Conservation (phyloP, 2,329 filamentous ascomycete species). For the Aspergillus aculeatinus region DNA sequence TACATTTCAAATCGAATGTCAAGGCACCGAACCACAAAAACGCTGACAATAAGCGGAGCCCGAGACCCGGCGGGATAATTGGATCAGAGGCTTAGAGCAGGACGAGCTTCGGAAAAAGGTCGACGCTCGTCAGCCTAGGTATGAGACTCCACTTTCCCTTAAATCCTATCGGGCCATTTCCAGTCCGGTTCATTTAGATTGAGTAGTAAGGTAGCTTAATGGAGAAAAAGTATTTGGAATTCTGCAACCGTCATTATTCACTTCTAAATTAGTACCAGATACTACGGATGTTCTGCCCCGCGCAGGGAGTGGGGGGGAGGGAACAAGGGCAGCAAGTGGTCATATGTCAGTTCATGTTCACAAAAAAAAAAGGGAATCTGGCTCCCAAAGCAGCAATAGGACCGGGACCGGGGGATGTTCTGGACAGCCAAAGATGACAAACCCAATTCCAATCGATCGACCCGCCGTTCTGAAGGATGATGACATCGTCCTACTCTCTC, state of each 20-base stretch:
- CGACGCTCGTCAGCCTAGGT: neutral
- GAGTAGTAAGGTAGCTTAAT: neutral
- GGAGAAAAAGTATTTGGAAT: neutral
- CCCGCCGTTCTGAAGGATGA: neutral
- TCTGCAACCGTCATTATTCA: neutral
- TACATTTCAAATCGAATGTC: neutral
- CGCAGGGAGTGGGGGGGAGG: neutral
- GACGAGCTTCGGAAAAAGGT: too few species aligned
- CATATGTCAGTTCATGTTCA: neutral
- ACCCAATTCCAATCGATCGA: constrained; percentile 4
- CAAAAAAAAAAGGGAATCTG: too few species aligned
- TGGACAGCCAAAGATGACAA: neutral
- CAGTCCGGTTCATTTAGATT: neutral
- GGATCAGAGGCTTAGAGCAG: neutral
- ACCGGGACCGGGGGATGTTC: constrained; percentile 1
- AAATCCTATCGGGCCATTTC: neutral
- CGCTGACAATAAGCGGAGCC: neutral
- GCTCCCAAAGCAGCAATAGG: constrained; percentile 4
- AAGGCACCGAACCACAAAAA: neutral
- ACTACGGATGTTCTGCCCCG: neutral
- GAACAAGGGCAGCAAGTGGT: neutral
- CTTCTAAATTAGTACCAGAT: too few species aligned
- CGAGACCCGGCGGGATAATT: neutral
- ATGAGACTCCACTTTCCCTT: neutral
- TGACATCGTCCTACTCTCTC: neutral